A percentile compares a stretch with the other conserved stretches of the same genome.
Conservation (phyloP, 768 basidiomycete species). For the Mrakia blollopis region DNA sequence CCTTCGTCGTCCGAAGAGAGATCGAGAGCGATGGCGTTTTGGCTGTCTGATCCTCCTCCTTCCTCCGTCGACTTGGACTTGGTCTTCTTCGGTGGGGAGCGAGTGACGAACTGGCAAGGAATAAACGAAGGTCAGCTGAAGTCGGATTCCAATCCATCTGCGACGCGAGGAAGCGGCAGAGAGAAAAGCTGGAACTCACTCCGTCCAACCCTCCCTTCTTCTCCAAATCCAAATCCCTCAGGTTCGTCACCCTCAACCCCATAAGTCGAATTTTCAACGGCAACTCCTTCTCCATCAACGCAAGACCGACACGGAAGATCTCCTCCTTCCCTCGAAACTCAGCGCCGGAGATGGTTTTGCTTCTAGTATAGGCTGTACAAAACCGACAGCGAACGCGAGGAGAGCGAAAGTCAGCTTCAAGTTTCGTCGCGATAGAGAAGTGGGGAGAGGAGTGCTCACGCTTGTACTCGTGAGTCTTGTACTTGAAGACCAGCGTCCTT, state of each 20-base stretch:
- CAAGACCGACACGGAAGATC: constrained; percentile 62
- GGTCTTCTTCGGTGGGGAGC: constrained; percentile 48
- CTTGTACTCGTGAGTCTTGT: constrained; percentile 86
- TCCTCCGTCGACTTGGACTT: constrained; percentile 39
- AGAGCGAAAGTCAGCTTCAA: too few species aligned
- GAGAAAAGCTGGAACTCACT: constrained; percentile 49
- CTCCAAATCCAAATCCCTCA: constrained; percentile 73
- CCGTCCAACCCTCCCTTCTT: constrained; percentile 62
- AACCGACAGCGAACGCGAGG: background rate
- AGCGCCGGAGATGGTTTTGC: constrained; percentile 65
- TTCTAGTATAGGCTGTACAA: constrained; percentile 65
- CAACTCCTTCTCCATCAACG: constrained; percentile 71
- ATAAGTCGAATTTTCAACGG: constrained; percentile 77
- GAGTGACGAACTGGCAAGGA: constrained; percentile 49
- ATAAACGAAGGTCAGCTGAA: background rate
- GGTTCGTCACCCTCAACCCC: constrained; percentile 78
- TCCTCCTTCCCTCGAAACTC: constrained; percentile 66
- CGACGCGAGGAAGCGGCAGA: background rate
- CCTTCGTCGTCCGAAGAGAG: background rate
- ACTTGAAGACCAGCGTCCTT: constrained; percentile 78
- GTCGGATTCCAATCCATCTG: constrained; percentile 2
- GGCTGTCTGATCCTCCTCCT: constrained; percentile 22
- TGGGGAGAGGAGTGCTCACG: too few species aligned
- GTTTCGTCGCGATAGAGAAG: too few species aligned
- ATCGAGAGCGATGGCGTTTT: background rate